A percentile compares a stretch with the other conserved stretches of the same genome.
phyloP scores from a whole-genome alignment of 805 yeast genomes.

The Nakazawaea ishiwadae region DNA sequence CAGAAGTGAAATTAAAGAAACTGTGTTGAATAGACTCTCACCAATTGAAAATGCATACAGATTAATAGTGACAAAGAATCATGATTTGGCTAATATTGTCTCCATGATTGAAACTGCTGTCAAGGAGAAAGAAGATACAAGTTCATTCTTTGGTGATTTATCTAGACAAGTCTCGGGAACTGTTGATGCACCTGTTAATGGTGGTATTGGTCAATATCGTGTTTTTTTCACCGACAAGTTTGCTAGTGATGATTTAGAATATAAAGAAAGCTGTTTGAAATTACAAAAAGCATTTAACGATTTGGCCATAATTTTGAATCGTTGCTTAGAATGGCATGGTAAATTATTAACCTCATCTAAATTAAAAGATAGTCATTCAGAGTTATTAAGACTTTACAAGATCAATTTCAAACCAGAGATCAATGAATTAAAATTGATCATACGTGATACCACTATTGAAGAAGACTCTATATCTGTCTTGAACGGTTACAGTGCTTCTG shows the following conservation, averaged over 20 bases:
- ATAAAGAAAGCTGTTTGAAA: conserved; percentile 19
- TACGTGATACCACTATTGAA: conserved; percentile 11
- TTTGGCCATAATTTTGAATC: conserved; percentile 56
- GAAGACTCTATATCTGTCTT: conserved; percentile 2
- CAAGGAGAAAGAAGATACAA: conserved; percentile 44
- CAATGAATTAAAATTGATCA: conserved; percentile 27
- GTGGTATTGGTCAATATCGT: conserved; percentile 84
- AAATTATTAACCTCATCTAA: conserved; percentile 46
- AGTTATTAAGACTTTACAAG: conserved; percentile 56
- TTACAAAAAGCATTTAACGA: conserved; percentile 58
- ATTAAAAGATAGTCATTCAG: conserved; percentile 62
- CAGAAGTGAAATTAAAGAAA: conserved; percentile 61
- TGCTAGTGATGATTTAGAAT: conserved; percentile 17
- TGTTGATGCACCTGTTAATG: conserved; percentile 88
- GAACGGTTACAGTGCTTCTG: conserved; percentile 6
- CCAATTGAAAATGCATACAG: conserved; percentile 81
- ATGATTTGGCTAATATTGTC: conserved; percentile 68
- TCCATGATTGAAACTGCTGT: conserved; percentile 48
- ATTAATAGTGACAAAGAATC: conserved; percentile 60
- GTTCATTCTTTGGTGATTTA: conserved; percentile 53
- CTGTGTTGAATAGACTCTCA: conserved; percentile 53
- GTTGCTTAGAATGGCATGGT: conserved; percentile 68
- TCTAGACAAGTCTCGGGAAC: conserved; percentile 77
- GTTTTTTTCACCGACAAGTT: conserved; percentile 50
- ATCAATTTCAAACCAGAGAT: conserved; percentile 70